phyloP scores from a whole-genome alignment of 805 yeast species.

The Wilhelminamyces savonicus region DNA sequence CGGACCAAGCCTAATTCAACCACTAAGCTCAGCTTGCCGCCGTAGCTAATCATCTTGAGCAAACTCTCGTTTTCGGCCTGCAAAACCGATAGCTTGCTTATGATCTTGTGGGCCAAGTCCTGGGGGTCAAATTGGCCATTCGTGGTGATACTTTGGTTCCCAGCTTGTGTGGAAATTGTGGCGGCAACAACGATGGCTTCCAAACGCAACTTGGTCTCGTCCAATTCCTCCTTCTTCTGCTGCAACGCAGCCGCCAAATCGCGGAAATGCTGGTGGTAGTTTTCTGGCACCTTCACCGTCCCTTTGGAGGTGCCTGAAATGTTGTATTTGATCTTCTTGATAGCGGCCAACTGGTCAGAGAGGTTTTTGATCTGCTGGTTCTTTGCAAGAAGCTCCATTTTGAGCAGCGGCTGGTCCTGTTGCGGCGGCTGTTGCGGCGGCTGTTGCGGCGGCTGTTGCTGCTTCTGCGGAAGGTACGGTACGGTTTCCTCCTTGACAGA shows the following conservation, averaged over 20 bases:
- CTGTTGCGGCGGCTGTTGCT: not conserved
- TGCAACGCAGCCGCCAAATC: constrained; percentile 43
- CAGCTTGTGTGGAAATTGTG: constrained; percentile 47
- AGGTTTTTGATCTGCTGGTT: constrained; percentile 36
- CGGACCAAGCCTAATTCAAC: constrained; percentile 61
- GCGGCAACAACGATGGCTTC: constrained; percentile 54
- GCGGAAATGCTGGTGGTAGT: constrained; percentile 40
- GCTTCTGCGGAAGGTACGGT: not conserved
- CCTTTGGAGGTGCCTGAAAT: constrained; percentile 2
- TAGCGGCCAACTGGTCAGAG: constrained; percentile 24
- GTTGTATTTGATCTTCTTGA: constrained; percentile 7
- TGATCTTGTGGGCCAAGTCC: constrained; percentile 67
- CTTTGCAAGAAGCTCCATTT: constrained; percentile 49
- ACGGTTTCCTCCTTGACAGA: constrained; percentile 7
- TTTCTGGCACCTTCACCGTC: constrained; percentile 33
- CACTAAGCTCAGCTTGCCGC: constrained; percentile 67
- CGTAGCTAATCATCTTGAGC: constrained; percentile 64
- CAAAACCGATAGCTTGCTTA: constrained; percentile 53
- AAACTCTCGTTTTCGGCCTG: constrained; percentile 66
- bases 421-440: constrained; percentile 1
- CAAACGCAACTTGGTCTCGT: constrained; percentile 54
- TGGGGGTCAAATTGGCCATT: constrained; percentile 67
- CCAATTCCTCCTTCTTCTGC: constrained; percentile 42
- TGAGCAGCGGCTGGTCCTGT: constrained; percentile 19
- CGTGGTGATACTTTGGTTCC: constrained; percentile 32